A percentile compares a stretch with the other conserved stretches of the same genome.
phyloP scores from a whole-genome alignment of 116 monocot species.

The Papilionanthe hybrid region DNA sequence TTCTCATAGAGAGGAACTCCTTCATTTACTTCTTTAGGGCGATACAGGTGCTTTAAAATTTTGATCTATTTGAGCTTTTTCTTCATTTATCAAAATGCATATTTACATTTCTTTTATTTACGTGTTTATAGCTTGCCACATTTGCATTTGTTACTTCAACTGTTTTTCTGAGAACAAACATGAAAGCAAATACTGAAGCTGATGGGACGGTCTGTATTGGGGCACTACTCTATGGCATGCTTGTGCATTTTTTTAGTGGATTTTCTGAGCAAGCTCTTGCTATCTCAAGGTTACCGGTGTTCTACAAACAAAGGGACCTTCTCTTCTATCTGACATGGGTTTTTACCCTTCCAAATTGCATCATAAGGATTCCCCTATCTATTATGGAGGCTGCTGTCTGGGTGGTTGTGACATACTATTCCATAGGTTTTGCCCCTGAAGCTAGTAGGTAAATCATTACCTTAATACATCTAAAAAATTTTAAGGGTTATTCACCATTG shows the following conservation, averaged over 20 bases:
- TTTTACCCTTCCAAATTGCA: conserved; percentile 22
- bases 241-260: conserved; percentile 16
- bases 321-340: conserved; percentile 28
- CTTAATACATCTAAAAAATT: background rate
- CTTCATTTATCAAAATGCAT: background rate
- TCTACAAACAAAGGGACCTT: conserved; percentile 26
- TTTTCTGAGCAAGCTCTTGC: conserved; percentile 15
- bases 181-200: conserved; percentile 6
- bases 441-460: conserved; percentile 15
- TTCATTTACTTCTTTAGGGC: conserved; percentile 61
- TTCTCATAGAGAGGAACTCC: conserved; percentile 70
- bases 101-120: background rate
- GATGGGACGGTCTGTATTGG: conserved; percentile 19
- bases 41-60: conserved; percentile 31
- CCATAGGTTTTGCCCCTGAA: conserved; percentile 27
- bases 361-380: conserved; percentile 17
- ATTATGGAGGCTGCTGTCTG: conserved; percentile 20
- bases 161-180: conserved; percentile 38
- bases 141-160: conserved; percentile 46
- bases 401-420: conserved; percentile 22
- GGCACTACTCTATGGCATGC: conserved; percentile 16
- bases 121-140: conserved; percentile 33
- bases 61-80: background rate
- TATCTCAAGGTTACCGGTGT: conserved; percentile 20
- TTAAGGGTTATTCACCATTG: too few species aligned